Percentiles rank a stretch among this genome's conserved stretches.
These are phyloP conservation scores for Leonotis leonurus DNA, from an alignment of 257 asterid species.

Conservation along the genomic window DNA sequence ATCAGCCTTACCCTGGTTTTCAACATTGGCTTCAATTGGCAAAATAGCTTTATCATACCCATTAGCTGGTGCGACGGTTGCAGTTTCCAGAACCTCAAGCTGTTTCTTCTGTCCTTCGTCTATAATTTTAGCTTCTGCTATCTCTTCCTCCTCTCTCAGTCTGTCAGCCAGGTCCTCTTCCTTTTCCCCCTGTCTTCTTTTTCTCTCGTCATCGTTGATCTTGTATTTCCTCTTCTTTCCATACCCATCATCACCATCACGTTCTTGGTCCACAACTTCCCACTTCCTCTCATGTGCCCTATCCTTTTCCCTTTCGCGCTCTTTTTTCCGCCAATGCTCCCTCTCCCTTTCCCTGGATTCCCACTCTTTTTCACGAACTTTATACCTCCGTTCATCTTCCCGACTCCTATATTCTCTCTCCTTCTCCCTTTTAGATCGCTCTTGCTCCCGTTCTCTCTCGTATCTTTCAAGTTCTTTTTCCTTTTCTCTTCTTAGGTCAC, in stretches of 20 bases:
- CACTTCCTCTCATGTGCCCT: constrained; percentile 80
- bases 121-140: constrained; percentile 59
- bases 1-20: constrained; percentile 34
- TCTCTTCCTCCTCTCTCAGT: constrained; percentile 80
- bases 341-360: constrained; percentile 89
- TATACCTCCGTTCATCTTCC: constrained; percentile 93
- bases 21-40: constrained; percentile 38
- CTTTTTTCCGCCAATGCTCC: constrained; percentile 84
- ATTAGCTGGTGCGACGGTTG: constrained; percentile 34
- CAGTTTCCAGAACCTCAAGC: constrained; percentile 46
- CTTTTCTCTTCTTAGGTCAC: constrained; percentile 67
- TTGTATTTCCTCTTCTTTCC: constrained; percentile 77
- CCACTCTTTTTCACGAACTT: constrained; percentile 93
- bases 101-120: constrained; percentile 64
- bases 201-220: constrained; percentile 81
- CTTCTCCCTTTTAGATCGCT: constrained; percentile 90
- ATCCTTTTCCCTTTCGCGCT: constrained; percentile 85
- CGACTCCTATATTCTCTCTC: constrained; percentile 86
- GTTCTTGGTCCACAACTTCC: constrained; percentile 79
- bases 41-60: constrained; percentile 32
- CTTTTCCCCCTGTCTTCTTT: constrained; percentile 77
- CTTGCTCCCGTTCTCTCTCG: constrained; percentile 92
- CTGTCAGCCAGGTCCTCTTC: constrained; percentile 86
- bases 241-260: constrained; percentile 73
- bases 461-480: constrained; percentile 91